phyloP scores from a whole-genome alignment of 352 stramenopile genomes.

The Pythium scleroteichum region DNA sequence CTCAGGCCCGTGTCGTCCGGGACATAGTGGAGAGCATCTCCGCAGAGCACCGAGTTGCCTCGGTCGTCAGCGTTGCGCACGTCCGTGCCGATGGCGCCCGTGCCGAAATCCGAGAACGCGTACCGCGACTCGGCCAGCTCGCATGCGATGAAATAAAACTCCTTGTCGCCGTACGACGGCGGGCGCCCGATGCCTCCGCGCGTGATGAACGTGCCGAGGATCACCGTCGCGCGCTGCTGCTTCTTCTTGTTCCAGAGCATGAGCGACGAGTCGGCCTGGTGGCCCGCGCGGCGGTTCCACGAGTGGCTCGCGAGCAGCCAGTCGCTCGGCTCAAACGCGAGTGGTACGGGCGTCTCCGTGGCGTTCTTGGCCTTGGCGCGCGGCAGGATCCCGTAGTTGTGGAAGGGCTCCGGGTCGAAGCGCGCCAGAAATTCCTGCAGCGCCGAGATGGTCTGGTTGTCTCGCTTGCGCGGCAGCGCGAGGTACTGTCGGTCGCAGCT shows the following conservation, averaged over 20 bases:
- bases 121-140: constrained; percentile 72
- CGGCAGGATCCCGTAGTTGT: neutral
- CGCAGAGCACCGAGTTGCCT: constrained; percentile 47
- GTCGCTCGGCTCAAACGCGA: constrained; percentile 44
- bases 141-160: constrained; percentile 70
- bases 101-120: constrained; percentile 64
- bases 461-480: constrained; percentile 8
- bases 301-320: constrained; percentile 56
- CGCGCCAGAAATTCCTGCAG: constrained; percentile 41
- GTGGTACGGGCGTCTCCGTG: constrained; percentile 23
- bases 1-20: constrained; percentile 22
- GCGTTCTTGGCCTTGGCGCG: constrained; percentile 3
- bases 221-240: constrained; percentile 62
- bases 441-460: constrained; percentile 24
- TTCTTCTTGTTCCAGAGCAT: constrained; percentile 73
- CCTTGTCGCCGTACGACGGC: constrained; percentile 74
- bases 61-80: constrained; percentile 28
- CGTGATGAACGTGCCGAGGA: constrained; percentile 58
- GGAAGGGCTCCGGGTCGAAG: constrained; percentile 45
- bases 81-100: constrained; percentile 52
- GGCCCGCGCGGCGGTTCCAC: constrained; percentile 67
- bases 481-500: constrained; percentile 50
- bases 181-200: constrained; percentile 26
- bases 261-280: constrained; percentile 77
- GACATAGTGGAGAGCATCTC: constrained; percentile 59